Percentiles rank a stretch among this genome's conserved stretches.
Evolutionary conservation across 352 stramenopile genomes (phyloP).

Genomic region (Globisporangium spiculum): DNA sequence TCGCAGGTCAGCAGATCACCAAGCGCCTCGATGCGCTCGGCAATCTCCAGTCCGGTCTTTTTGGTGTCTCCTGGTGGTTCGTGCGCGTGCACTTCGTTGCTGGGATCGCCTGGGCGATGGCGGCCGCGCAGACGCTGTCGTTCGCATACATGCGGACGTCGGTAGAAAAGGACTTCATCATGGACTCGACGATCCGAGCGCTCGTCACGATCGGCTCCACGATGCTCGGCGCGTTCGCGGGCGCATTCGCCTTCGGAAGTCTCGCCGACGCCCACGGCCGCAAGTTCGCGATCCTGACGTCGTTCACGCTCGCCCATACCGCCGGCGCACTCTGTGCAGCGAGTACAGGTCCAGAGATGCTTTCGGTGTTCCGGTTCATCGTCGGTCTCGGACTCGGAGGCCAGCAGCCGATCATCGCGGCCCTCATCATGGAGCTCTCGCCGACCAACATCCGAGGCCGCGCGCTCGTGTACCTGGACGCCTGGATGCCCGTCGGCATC

Average conservation of each 20-base stretch:
- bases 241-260: conserved; percentile 40
- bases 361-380: conserved; percentile 38
- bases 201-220: not conserved
- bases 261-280: conserved; percentile 54
- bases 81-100: not conserved
- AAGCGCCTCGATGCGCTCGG: conserved; percentile 7
- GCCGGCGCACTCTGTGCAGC: conserved; percentile 33
- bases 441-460: conserved; percentile 13
- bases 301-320: conserved; percentile 32
- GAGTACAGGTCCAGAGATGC: conserved; percentile 24
- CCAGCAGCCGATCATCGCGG: conserved; percentile 38
- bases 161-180: not conserved
- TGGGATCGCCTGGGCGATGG: not conserved
- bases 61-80: conserved; percentile 8
- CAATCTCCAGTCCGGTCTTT: conserved; percentile 1
- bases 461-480: conserved; percentile 21
- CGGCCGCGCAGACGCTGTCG: not conserved
- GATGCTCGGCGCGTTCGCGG: conserved; percentile 34
- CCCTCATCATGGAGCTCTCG: conserved; percentile 26
- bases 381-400: conserved; percentile 50
- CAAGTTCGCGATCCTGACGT: conserved; percentile 31
- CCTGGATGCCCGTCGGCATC: conserved; percentile 18
- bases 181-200: not conserved
- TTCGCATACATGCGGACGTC: not conserved
- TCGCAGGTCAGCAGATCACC: not conserved